Conservation (phyloP, 352 stramenopile species). For the Lagenidium giganteum region DNA sequence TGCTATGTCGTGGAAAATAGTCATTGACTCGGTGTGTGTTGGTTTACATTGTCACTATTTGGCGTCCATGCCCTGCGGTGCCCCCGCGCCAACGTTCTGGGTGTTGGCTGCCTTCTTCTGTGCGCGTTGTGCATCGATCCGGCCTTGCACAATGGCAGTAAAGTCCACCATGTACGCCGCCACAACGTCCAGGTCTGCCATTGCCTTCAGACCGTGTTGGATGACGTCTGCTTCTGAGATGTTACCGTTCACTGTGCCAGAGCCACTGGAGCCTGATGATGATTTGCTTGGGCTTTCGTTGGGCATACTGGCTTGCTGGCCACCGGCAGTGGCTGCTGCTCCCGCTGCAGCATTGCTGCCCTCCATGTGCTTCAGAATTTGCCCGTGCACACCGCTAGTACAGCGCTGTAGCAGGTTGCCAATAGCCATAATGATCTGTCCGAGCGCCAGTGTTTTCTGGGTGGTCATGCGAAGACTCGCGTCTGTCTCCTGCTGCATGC, state of each 20-base stretch:
- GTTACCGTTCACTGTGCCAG: conserved; percentile 22
- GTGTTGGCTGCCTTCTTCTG: conserved; percentile 40
- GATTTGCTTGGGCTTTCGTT: too few species aligned
- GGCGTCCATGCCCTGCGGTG: too few species aligned
- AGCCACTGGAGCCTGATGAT: too few species aligned
- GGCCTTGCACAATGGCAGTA: conserved; percentile 52
- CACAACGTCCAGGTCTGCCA: conserved; percentile 85
- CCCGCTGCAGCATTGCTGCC: conserved; percentile 21
- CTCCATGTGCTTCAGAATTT: conserved; percentile 79
- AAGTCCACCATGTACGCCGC: conserved; percentile 91
- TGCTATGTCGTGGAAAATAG: too few species aligned
- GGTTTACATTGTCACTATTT: too few species aligned
- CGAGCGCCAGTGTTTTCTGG: conserved; percentile 82
- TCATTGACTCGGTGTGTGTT: too few species aligned
- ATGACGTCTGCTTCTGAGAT: conserved; percentile 75
- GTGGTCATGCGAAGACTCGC: conserved; percentile 76
- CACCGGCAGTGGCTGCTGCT: not conserved
- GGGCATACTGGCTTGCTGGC: not conserved
- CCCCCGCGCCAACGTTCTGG: too few species aligned
- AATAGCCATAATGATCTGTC: conserved; percentile 82
- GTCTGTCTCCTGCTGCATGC: conserved; percentile 80
- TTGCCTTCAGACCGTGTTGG: conserved; percentile 65
- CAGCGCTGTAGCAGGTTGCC: conserved; percentile 67
- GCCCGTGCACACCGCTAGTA: conserved; percentile 68
- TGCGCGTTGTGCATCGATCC: conserved; percentile 49